These are phyloP conservation scores for Suhomyces guaymorum DNA, from an alignment of 1,139 yeast species.

Conservation along the genomic window DNA sequence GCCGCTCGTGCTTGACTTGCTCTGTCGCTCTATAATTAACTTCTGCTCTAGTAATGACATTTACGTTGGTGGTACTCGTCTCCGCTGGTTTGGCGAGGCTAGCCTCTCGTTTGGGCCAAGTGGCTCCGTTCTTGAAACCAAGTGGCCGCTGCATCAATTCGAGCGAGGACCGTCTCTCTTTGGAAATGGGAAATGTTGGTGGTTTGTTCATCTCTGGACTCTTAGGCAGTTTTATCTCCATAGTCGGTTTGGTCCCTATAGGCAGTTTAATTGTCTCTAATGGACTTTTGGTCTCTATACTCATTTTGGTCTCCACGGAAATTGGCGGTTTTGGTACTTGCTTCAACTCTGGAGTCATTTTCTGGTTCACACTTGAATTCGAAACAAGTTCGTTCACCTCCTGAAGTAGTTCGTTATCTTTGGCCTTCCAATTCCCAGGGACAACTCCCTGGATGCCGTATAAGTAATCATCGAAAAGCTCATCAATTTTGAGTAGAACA, in stretches of 20 bases:
- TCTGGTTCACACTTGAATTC: too few species aligned
- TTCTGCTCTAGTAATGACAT: constrained; percentile 37
- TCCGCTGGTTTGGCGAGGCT: constrained; percentile 35
- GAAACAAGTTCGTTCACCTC: constrained; percentile 2
- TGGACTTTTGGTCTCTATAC: too few species aligned
- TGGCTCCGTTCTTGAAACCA: constrained; percentile 9
- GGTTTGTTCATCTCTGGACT: background rate
- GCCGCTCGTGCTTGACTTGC: constrained; percentile 1
- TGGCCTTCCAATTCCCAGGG: constrained; percentile 5
- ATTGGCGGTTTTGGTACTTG: too few species aligned
- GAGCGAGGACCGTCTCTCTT: constrained; percentile 33
- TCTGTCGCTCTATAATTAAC: constrained; percentile 10
- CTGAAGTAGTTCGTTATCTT: constrained; percentile 1
- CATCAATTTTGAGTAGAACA: constrained; percentile 26
- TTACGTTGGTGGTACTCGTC: constrained; percentile 34
- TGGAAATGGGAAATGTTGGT: background rate
- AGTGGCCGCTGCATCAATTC: constrained; percentile 25
- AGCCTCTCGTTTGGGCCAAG: constrained; percentile 13
- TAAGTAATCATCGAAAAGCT: constrained; percentile 22
- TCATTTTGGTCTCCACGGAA: too few species aligned
- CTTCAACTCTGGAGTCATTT: too few species aligned
- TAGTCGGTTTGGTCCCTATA: background rate
- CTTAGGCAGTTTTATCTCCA: too few species aligned
- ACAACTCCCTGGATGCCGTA: constrained; percentile 10
- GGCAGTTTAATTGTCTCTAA: constrained; percentile 3